These are phyloP conservation scores for Pholiota conissans DNA, from an alignment of 768 basidiomycete genomes.

Conservation along the genomic window DNA sequence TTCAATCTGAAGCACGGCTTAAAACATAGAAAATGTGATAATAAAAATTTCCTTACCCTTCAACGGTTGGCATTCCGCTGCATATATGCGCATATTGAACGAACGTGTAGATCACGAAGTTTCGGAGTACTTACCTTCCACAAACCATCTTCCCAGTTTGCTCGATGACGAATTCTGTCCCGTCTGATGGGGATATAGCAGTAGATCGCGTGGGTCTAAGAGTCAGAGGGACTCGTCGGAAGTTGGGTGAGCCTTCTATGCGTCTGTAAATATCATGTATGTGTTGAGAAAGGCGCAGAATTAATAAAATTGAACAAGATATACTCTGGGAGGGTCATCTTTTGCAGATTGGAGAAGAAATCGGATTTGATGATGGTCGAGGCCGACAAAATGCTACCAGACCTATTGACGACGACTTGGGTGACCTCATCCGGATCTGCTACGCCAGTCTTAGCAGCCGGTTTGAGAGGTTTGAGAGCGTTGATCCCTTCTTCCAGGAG, in stretches of 20 bases:
- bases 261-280: constrained; percentile 40
- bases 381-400: constrained; percentile 85
- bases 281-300: neutral
- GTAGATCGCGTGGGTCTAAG: constrained; percentile 35
- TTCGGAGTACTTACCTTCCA: constrained; percentile 56
- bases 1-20: constrained; percentile 53
- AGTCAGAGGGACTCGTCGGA: constrained; percentile 76
- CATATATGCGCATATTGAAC: constrained; percentile 18
- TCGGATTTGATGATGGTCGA: constrained; percentile 95
- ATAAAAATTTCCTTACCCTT: constrained; percentile 53
- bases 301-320: constrained; percentile 5
- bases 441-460: constrained; percentile 66
- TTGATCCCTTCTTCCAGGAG: constrained; percentile 75
- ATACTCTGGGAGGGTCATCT: constrained; percentile 93
- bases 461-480: constrained; percentile 79
- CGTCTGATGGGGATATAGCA: constrained; percentile 28
- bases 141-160: constrained; percentile 65
- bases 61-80: constrained; percentile 93
- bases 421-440: constrained; percentile 92
- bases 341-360: constrained; percentile 92
- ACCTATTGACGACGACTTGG: constrained; percentile 79
- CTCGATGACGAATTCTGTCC: constrained; percentile 38
- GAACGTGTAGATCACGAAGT: neutral
- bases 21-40: neutral
- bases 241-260: constrained; percentile 94